Percentiles rank a stretch among this genome's conserved stretches.
These are phyloP conservation scores for Plasmodium malariae DNA, from an alignment of 169 alveolate species.

Conservation along the genomic window DNA sequence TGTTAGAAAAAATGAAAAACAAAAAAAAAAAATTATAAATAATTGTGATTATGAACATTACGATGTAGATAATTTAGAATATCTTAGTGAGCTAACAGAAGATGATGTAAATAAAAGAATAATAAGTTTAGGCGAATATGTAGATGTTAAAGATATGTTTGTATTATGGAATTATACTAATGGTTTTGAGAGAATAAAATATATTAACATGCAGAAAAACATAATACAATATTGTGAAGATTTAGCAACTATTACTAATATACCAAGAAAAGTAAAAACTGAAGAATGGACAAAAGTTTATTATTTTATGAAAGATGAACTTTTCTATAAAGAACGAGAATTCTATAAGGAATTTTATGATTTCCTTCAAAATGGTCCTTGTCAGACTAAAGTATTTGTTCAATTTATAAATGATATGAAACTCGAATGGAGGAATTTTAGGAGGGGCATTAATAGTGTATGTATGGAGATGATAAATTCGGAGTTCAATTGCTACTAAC, in stretches of 20 bases:
- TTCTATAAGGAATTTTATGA: not conserved
- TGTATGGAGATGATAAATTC: conserved; percentile 7
- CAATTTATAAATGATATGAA: conserved; percentile 3
- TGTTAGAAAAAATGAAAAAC: not conserved
- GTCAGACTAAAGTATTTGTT: not conserved
- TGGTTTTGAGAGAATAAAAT: conserved; percentile 27
- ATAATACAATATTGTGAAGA: conserved; percentile 21
- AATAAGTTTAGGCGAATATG: not conserved
- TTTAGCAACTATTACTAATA: not conserved
- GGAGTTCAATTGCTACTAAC: not conserved
- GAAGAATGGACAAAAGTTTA: not conserved
- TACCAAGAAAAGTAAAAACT: not conserved
- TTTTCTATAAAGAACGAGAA: not conserved
- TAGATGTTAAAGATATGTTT: conserved; percentile 42
- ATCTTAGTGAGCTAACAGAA: not conserved
- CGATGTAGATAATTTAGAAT: not conserved
- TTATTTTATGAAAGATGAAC: conserved; percentile 11
- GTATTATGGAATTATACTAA: conserved; percentile 21
- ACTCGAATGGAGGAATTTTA: conserved; percentile 7
- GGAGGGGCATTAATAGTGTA: not conserved
- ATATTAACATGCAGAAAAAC: conserved; percentile 11
- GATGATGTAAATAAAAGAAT: conserved; percentile 1
- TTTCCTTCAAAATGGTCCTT: not conserved
- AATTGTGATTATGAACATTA: not conserved
- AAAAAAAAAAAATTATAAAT: not conserved